These are phyloP conservation scores for Xylaria telfairii DNA, from an alignment of 495 filamentous ascomycete genomes.

Conservation along the genomic window DNA sequence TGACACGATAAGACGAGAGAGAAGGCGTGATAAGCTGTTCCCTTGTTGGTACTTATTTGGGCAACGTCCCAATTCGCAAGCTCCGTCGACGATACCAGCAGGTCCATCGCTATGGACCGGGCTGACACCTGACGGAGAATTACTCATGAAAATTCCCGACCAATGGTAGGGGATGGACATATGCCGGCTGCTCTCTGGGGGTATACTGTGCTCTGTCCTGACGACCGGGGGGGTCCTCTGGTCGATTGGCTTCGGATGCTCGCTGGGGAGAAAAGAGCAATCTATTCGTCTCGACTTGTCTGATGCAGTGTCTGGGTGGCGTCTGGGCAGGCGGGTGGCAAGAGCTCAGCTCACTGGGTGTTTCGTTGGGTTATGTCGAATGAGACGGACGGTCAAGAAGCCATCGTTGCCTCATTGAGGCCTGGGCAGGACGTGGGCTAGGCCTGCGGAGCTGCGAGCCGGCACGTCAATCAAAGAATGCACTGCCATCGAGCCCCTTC, in stretches of 20 bases:
- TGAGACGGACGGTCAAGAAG: constrained; percentile 37
- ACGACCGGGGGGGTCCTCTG: constrained; percentile 11
- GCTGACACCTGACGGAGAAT: constrained; percentile 28
- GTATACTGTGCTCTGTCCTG: constrained; percentile 13
- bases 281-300: constrained; percentile 28
- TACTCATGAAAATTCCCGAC: constrained; percentile 32
- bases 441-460: constrained; percentile 39
- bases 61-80: constrained; percentile 23
- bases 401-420: constrained; percentile 6
- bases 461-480: constrained; percentile 39
- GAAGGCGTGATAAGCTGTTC: constrained; percentile 1
- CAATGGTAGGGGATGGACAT: constrained; percentile 31
- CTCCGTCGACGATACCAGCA: constrained; percentile 18
- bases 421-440: constrained; percentile 25
- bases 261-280: constrained; percentile 24
- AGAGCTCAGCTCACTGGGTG: constrained; percentile 17
- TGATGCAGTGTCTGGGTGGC: constrained; percentile 16
- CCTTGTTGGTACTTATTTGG: constrained; percentile 3
- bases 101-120: constrained; percentile 1
- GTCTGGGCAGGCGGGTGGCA: constrained; percentile 17
- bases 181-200: constrained; percentile 26
- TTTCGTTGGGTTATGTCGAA: constrained; percentile 25
- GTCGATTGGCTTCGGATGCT: constrained; percentile 24
- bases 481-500: constrained; percentile 31
- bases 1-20: constrained; percentile 7